Evolutionary conservation across 495 filamentous ascomycete species (phyloP), one percentile per base, ranked within the genome.

Genomic region (Xylaria curta): DNA sequence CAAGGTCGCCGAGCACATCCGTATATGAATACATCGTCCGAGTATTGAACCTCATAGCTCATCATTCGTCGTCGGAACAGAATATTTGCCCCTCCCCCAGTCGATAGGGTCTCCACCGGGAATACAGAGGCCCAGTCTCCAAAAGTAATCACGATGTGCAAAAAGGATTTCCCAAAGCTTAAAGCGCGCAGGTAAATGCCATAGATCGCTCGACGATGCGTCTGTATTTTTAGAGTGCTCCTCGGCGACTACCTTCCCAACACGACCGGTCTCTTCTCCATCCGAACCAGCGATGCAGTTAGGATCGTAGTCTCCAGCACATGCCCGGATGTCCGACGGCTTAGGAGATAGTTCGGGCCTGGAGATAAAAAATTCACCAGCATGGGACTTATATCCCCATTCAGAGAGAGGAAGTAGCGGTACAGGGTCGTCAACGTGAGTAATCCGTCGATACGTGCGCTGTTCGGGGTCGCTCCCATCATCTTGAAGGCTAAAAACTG

Each of bases 131-230:
- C 96, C 96, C 70, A 99, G 76, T 42, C 96, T 82, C 92, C 94
- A 96, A 79, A 99, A 99, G 78, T 99, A 99, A 81, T 99, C 96
- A 66, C 96, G 85, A 83, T 99, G 96, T 19, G 95, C 91, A 83
- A 94, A 94, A 79, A 98, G 92, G n/a, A 97, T 82, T 82, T 97
- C 89, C 93, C 97, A 96, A 12, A 95, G 85, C 78, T 91, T 91
- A 73, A 90, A 91, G 58, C 89, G 82, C 12, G 86, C 79, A 19
- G 93, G 92, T 24, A 94, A 81, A 72, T 77, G 78, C 76, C 76
- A 76, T 33, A 72, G 53, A 24, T 69, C 66, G 38, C 60, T 40
- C 38, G 71, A 65, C 58, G 54, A 40, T n/a, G 56, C 60, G 17
- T 71, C 56, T 15, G 54, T 66, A 47, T 79, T 79, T 40, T 72